Percentiles rank a stretch among this genome's conserved stretches.
These are phyloP conservation scores for Papiliotrema laurentii DNA, from an alignment of 1,284 basidiomycete genomes.

Conservation along the genomic window DNA sequence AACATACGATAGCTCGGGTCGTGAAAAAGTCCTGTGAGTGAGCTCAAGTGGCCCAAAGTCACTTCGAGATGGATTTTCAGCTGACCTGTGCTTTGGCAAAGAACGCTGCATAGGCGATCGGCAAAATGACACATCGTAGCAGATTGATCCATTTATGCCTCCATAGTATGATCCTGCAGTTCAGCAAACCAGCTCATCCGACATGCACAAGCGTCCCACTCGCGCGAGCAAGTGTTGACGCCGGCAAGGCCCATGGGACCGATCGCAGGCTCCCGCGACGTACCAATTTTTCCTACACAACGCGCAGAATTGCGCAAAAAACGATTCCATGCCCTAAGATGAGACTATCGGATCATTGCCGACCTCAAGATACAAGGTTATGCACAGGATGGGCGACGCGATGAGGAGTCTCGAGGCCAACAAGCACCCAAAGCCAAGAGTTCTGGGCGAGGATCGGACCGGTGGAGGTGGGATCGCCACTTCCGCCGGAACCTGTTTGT, in stretches of 20 bases:
- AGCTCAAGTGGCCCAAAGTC: slow-evolving; percentile 8
- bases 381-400: too few relatives aligned
- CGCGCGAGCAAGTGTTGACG: slow-evolving; percentile 18
- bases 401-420: too few relatives aligned
- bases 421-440: too few relatives aligned
- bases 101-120: slow-evolving; percentile 65
- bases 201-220: too few relatives aligned
- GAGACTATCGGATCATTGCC: too few relatives aligned
- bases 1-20: slow-evolving; percentile 12
- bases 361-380: too few relatives aligned
- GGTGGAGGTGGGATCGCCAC: too few relatives aligned
- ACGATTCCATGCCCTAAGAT: slow-evolving; percentile 12
- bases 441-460: too few relatives aligned
- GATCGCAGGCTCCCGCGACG: slow-evolving; percentile 34
- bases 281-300: slow-evolving; percentile 73
- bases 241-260: not conserved
- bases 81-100: slow-evolving; percentile 51
- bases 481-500: too few relatives aligned
- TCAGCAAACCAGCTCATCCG: not conserved
- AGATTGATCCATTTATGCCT: slow-evolving; percentile 56
- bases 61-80: not conserved
- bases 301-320: slow-evolving; percentile 55
- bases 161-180: slow-evolving; percentile 12
- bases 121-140: slow-evolving; percentile 62
- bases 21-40: slow-evolving; percentile 23